These are phyloP conservation scores for Aspergillus jensenii DNA, from an alignment of 2,329 filamentous ascomycete genomes.

Conservation along the genomic window DNA sequence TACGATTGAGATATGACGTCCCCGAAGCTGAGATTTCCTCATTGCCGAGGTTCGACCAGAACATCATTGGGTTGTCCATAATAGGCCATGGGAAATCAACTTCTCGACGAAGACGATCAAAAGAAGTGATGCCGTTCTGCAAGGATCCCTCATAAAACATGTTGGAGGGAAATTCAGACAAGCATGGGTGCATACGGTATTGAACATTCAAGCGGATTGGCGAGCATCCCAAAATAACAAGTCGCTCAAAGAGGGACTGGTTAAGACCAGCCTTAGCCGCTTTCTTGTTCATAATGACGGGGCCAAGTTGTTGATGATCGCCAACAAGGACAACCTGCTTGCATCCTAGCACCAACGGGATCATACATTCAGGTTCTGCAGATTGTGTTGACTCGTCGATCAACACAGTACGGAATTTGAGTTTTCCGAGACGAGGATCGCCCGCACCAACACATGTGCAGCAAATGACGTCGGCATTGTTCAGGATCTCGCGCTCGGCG, in stretches of 20 bases:
- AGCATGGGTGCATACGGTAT: slow-evolving; percentile 97
- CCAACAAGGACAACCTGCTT: slow-evolving; percentile 99
- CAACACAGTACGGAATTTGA: slow-evolving; percentile 96
- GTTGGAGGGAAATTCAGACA: slow-evolving; percentile 96
- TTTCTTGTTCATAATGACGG: slow-evolving; percentile 99
- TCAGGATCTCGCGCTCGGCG: slow-evolving; percentile 91
- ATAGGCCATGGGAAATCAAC: slow-evolving; percentile 99
- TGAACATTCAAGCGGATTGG: slow-evolving; percentile 95
- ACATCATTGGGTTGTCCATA: slow-evolving; percentile 96
- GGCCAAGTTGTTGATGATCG: slow-evolving; percentile 95
- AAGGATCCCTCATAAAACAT: slow-evolving; percentile 99
- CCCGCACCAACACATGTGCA: slow-evolving; percentile 98
- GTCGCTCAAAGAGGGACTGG: slow-evolving; percentile 95
- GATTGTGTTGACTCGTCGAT: slow-evolving; percentile 99
- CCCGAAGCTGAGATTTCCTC: slow-evolving; percentile 98
- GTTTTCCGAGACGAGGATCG: slow-evolving; percentile 90
- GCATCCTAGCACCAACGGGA: slow-evolving; percentile 92
- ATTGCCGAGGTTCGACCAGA: slow-evolving; percentile 97
- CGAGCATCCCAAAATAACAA: slow-evolving; percentile 85
- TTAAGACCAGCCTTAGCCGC: slow-evolving; percentile 96
- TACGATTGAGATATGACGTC: slow-evolving; percentile 96
- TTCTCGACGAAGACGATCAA: slow-evolving; percentile 83
- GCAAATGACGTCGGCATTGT: slow-evolving; percentile 95
- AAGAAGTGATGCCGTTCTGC: slow-evolving; percentile 91
- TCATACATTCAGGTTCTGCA: slow-evolving; percentile 98